Conservation (phyloP, 1,139 yeast species). For the Yamadazyma aaseri region DNA sequence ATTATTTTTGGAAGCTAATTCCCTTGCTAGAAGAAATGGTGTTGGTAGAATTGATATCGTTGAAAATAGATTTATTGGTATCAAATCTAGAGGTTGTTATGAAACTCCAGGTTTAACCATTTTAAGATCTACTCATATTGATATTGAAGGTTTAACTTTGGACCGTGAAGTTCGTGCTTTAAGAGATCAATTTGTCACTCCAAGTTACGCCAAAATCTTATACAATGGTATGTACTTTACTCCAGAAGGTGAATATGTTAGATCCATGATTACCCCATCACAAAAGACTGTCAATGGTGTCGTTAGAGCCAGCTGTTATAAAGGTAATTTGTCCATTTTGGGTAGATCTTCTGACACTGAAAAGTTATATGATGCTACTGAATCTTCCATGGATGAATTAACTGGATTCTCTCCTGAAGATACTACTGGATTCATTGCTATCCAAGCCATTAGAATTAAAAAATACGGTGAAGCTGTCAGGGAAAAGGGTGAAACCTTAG, state of each 20-base stretch:
- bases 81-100: conserved; percentile 98
- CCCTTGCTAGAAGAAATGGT: conserved; percentile 97
- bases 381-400: conserved; percentile 98
- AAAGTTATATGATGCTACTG: conserved; percentile 95
- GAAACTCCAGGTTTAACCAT: conserved; percentile 98
- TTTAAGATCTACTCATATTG: conserved; percentile 91
- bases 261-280: conserved; percentile 91
- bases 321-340: conserved; percentile 78
- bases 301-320: conserved; percentile 91
- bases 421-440: conserved; percentile 95
- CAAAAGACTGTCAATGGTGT: conserved; percentile 94
- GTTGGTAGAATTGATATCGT: conserved; percentile 99
- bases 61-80: conserved; percentile 97
- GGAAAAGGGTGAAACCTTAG: conserved; percentile 61
- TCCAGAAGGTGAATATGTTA: conserved; percentile 95
- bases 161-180: conserved; percentile 97
- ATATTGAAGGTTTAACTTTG: conserved; percentile 92
- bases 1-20: conserved; percentile 86
- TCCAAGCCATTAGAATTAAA: conserved; percentile 96
- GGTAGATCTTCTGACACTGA: conserved; percentile 96
- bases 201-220: conserved; percentile 82
- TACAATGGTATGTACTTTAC: conserved; percentile 98
- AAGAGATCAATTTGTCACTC: conserved; percentile 95
- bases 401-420: conserved; percentile 98
- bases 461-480: conserved; percentile 95